Conservation (phyloP, 345 rosid genomes). For the Anastatica hierochuntica region DNA sequence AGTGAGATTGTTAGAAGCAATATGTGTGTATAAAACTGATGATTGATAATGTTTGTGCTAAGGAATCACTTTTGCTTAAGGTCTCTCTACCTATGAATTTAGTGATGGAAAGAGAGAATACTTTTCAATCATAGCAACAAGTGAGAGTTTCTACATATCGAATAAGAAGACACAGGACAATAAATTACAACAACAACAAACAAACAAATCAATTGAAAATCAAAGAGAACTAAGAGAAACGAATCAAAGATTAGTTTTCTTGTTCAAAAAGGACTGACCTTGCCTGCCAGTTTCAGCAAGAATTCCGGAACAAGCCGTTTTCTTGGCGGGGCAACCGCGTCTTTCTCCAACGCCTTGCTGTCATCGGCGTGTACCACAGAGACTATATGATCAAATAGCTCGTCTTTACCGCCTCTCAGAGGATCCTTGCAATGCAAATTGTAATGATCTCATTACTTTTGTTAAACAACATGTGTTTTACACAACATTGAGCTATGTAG, state of each 20-base stretch:
- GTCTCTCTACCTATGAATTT: neutral
- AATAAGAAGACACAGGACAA: slow-evolving; percentile 1
- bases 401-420: slow-evolving; percentile 84
- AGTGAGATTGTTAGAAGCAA: no score
- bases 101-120: no score
- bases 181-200: neutral
- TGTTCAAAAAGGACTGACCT: slow-evolving; percentile 70
- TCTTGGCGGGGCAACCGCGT: slow-evolving; percentile 56
- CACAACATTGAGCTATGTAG: neutral
- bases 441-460: neutral
- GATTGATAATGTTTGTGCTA: no score
- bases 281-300: slow-evolving; percentile 51
- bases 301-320: slow-evolving; percentile 74
- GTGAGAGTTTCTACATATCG: neutral
- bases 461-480: neutral
- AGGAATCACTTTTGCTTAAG: no score
- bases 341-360: slow-evolving; percentile 47
- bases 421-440: slow-evolving; percentile 56
- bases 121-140: neutral
- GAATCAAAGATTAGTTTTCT: no score
- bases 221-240: neutral
- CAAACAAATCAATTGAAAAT: neutral
- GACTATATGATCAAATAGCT: slow-evolving; percentile 61
- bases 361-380: slow-evolving; percentile 54
- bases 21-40: no score